These are phyloP conservation scores for Colletotrichum zoysiae DNA, from an alignment of 2,329 filamentous ascomycete species.

Conservation along the genomic window DNA sequence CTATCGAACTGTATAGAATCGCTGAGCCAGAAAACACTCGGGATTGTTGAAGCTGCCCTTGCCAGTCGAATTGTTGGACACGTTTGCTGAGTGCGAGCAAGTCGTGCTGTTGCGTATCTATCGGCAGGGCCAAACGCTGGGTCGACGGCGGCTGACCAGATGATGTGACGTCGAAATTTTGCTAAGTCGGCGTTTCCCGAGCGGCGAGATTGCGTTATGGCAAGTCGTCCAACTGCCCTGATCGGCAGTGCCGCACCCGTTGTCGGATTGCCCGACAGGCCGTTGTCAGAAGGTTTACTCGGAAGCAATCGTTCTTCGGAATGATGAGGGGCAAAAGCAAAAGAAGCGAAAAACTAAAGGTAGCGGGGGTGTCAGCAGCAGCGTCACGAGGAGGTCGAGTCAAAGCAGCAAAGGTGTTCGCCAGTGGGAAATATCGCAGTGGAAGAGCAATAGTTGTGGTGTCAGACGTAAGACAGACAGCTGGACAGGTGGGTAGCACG, in stretches of 20 bases:
- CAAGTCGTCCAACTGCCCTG: neutral
- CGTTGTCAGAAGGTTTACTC: slow-evolving; percentile 8
- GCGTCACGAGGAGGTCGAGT: slow-evolving; percentile 22
- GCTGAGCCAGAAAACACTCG: neutral
- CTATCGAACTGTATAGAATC: neutral
- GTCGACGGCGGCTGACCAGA: slow-evolving; percentile 1
- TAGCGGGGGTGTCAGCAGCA: slow-evolving; percentile 26
- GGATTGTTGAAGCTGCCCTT: neutral
- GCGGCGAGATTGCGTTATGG: neutral
- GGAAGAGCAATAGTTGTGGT: slow-evolving; percentile 6
- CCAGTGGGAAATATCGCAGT: slow-evolving; percentile 22
- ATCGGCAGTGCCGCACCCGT: neutral
- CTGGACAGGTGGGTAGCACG: neutral
- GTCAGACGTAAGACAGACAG: slow-evolving; percentile 26
- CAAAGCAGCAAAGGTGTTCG: slow-evolving; percentile 1
- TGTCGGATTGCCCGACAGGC: neutral
- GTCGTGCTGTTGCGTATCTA: slow-evolving; percentile 8
- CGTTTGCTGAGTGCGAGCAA: neutral
- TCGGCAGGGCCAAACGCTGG: neutral
- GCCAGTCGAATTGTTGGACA: neutral
- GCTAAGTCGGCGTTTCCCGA: neutral
- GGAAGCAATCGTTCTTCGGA: slow-evolving; percentile 17
- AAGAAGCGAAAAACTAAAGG: slow-evolving; percentile 17
- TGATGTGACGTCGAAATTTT: slow-evolving; percentile 10
- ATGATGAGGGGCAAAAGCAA: slow-evolving; percentile 6